A percentile compares a stretch with the other conserved stretches of the same genome.
Evolutionary conservation across 768 basidiomycete species (phyloP).

Genomic region (Aureoboletus auriporus): DNA sequence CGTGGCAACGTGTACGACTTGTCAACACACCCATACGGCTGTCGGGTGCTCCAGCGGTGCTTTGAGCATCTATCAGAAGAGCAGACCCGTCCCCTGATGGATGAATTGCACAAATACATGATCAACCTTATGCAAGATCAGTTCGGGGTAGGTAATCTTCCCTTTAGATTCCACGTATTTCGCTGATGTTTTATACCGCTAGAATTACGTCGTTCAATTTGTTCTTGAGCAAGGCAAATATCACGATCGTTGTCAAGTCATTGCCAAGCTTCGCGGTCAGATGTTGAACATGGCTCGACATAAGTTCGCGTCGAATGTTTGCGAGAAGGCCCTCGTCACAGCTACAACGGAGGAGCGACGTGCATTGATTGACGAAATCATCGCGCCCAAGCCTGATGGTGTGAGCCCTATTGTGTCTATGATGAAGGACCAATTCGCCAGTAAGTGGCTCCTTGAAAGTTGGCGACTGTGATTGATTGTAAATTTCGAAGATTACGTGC

Average conservation of each 20-base stretch:
- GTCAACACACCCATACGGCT: conserved; percentile 88
- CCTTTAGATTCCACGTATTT: background rate
- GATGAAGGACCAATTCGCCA: conserved; percentile 89
- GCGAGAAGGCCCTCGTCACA: conserved; percentile 80
- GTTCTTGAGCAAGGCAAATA: conserved; percentile 77
- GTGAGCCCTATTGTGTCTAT: conserved; percentile 61
- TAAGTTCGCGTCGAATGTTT: conserved; percentile 95
- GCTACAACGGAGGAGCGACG: conserved; percentile 63
- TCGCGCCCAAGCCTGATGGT: conserved; percentile 61
- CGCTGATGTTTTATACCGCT: conserved; percentile 9
- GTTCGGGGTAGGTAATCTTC: conserved; percentile 65
- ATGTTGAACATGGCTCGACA: conserved; percentile 78
- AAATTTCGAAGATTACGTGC: conserved; percentile 64
- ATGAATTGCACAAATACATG: conserved; percentile 75
- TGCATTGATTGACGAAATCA: conserved; percentile 76
- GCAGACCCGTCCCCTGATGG: conserved; percentile 66
- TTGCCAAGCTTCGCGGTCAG: conserved; percentile 69
- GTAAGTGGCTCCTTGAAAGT: conserved; percentile 42
- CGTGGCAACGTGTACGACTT: conserved; percentile 75
- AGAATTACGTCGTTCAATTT: conserved; percentile 97
- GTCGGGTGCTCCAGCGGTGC: conserved; percentile 90
- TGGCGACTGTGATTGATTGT: conserved; percentile 4
- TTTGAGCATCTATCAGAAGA: conserved; percentile 78
- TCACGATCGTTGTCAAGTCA: conserved; percentile 63
- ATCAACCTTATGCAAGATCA: conserved; percentile 81